Evolutionary conservation across 768 basidiomycete genomes (phyloP).

Genomic region (Mycena galericulata): DNA sequence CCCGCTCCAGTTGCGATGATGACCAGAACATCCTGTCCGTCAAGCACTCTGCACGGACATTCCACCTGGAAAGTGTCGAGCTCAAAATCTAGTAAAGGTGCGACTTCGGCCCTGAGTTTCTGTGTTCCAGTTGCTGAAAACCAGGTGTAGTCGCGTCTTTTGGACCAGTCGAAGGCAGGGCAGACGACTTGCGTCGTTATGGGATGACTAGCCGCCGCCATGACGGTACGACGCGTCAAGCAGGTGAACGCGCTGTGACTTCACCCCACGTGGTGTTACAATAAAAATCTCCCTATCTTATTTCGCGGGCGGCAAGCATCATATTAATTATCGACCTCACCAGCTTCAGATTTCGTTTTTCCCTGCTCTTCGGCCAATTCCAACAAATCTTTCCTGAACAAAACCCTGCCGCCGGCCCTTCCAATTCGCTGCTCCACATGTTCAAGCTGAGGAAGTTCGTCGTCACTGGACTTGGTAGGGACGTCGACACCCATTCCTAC

Average conservation of each 20-base stretch:
- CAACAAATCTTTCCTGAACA: no score
- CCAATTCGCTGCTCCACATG: no score
- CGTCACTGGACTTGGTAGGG: no score
- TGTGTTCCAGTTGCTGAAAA: not conserved
- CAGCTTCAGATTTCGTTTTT: no score
- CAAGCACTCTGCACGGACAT: constrained; percentile 1
- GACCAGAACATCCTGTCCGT: constrained; percentile 5
- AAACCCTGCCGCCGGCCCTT: no score
- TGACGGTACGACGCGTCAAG: not conserved
- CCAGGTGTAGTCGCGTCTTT: constrained; percentile 8
- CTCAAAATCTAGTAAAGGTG: constrained; percentile 8
- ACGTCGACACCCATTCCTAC: no score
- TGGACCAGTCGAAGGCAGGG: constrained; percentile 12
- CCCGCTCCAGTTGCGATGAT: constrained; percentile 3
- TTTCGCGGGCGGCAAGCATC: not conserved
- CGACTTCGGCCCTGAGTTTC: not conserved
- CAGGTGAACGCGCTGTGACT: not conserved
- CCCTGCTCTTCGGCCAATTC: no score
- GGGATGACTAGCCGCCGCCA: not conserved
- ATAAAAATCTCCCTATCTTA: not conserved
- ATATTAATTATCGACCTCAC: not conserved
- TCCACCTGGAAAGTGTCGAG: constrained; percentile 9
- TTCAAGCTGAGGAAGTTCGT: no score
- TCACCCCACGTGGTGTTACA: not conserved
- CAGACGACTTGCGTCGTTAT: not conserved